Conservation (phyloP, 2,329 filamentous ascomycete genomes). For the Epichloe hybrida region DNA sequence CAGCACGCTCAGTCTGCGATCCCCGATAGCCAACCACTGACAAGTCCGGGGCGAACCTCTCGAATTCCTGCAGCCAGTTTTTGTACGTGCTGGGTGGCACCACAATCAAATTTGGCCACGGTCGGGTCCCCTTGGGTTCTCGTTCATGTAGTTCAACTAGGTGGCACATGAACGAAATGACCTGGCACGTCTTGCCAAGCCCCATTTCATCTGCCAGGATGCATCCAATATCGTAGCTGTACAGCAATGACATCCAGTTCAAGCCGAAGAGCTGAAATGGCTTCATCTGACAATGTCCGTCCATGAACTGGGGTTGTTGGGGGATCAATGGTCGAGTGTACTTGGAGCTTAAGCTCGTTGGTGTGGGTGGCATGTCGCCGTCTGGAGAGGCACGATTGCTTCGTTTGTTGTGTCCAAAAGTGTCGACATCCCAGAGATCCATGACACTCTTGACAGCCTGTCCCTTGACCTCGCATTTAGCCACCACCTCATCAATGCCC, state of each 20-base stretch:
- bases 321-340: constrained; percentile 31
- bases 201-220: constrained; percentile 98
- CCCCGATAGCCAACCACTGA: constrained; percentile 60
- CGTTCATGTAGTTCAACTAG: constrained; percentile 51
- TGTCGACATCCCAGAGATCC: constrained; percentile 35
- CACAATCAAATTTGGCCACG: constrained; percentile 69
- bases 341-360: constrained; percentile 23
- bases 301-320: constrained; percentile 65
- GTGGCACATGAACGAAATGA: constrained; percentile 82
- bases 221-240: constrained; percentile 64
- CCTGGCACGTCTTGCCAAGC: constrained; percentile 89
- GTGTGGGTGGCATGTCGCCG: constrained; percentile 27
- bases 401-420: constrained; percentile 27
- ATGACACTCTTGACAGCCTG: constrained; percentile 36
- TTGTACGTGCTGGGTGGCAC: constrained; percentile 89
- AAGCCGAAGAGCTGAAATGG: constrained; percentile 89
- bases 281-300: constrained; percentile 64
- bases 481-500: constrained; percentile 71
- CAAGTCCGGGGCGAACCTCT: constrained; percentile 68
- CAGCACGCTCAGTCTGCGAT: constrained; percentile 49
- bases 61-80: constrained; percentile 89
- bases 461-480: constrained; percentile 60
- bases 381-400: constrained; percentile 18
- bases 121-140: constrained; percentile 16
- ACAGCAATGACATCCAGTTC: constrained; percentile 85